phyloP scores from a whole-genome alignment of 2,329 filamentous ascomycete genomes.

The Blumeriella jaapii region DNA sequence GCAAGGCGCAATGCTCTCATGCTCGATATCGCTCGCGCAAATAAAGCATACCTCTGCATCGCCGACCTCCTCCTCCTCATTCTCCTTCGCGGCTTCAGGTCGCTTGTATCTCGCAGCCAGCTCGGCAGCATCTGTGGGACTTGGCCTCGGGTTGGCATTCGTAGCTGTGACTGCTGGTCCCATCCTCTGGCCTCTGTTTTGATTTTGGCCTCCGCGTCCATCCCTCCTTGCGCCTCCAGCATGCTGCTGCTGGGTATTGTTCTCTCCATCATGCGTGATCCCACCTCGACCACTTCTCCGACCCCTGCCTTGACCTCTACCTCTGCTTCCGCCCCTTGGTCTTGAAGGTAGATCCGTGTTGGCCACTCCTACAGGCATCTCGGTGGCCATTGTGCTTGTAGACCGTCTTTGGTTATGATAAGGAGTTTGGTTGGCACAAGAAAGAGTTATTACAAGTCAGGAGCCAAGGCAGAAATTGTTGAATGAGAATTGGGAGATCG shows the following conservation, averaged over 20 bases:
- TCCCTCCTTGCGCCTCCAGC: conserved; percentile 1
- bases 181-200: conserved; percentile 2
- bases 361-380: background rate
- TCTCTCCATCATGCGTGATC: conserved; percentile 1
- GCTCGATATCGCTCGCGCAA: conserved; percentile 80
- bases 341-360: conserved; percentile 4
- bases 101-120: conserved; percentile 11
- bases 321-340: conserved; percentile 24
- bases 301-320: conserved; percentile 22
- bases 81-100: conserved; percentile 5
- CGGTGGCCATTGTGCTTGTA: conserved; percentile 5
- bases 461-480: no score
- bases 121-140: conserved; percentile 13
- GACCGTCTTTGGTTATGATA: no score
- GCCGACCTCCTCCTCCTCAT: conserved; percentile 12
- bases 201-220: conserved; percentile 4
- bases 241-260: background rate
- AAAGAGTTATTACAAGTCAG: no score
- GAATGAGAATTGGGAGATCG: no score
- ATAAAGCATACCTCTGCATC: conserved; percentile 92
- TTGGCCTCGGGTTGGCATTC: conserved; percentile 1
- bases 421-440: no score
- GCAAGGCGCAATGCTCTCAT: conserved; percentile 83
- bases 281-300: conserved; percentile 11
- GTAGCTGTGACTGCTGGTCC: conserved; percentile 1